Conservation (phyloP, 1,284 basidiomycete genomes). For the Pascua sp. region DNA sequence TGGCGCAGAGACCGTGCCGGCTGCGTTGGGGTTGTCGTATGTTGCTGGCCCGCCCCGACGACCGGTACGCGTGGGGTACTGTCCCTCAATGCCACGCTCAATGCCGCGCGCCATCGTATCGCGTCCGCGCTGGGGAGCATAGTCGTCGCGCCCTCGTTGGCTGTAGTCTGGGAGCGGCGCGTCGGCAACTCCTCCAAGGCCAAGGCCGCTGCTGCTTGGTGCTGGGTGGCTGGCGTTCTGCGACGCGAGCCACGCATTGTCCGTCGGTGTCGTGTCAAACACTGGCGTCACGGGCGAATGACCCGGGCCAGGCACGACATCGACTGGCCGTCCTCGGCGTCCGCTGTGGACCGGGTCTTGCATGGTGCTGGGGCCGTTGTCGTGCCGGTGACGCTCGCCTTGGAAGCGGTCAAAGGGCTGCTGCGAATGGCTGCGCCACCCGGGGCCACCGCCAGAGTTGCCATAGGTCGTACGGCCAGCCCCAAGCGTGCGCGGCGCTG, state of each 20-base stretch:
- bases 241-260: conserved; percentile 45
- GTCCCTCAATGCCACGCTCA: conserved; percentile 3
- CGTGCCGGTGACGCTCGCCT: background rate
- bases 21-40: conserved; percentile 32
- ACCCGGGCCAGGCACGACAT: background rate
- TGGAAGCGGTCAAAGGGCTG: conserved; percentile 36
- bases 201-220: conserved; percentile 17
- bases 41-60: conserved; percentile 16
- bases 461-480: conserved; percentile 31
- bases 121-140: background rate
- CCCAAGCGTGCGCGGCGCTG: conserved; percentile 41
- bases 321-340: conserved; percentile 31
- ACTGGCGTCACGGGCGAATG: no score
- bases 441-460: conserved; percentile 10
- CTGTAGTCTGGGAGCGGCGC: conserved; percentile 20
- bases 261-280: conserved; percentile 20
- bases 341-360: conserved; percentile 8
- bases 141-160: conserved; percentile 10
- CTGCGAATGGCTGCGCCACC: conserved; percentile 43
- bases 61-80: conserved; percentile 8
- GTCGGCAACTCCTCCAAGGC: conserved; percentile 24
- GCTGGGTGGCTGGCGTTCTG: conserved; percentile 34
- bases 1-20: conserved; percentile 47
- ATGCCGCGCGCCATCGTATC: background rate
- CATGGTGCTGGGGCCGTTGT: conserved; percentile 14